phyloP scores from a whole-genome alignment of 2,329 filamentous ascomycete genomes.

The Aplosporella prunicola region DNA sequence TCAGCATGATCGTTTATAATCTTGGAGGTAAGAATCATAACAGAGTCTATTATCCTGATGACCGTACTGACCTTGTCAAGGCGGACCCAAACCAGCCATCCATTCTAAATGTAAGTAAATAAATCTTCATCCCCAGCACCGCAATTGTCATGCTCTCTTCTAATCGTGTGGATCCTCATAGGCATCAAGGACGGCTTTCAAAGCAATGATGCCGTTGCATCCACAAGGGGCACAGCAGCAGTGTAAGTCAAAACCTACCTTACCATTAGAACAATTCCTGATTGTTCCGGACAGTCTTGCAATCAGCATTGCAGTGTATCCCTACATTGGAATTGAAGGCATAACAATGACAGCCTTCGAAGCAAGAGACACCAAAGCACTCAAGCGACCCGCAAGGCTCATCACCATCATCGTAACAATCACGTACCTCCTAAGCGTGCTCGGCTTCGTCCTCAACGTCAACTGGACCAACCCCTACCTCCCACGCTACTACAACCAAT shows the following conservation, averaged over 20 bases:
- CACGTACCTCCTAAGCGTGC: constrained; percentile 20
- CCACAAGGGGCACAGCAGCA: constrained; percentile 18
- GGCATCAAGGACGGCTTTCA: constrained; percentile 12
- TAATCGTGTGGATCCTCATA: not conserved
- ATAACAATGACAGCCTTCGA: constrained; percentile 27
- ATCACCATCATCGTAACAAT: constrained; percentile 20
- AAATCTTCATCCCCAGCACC: too few species aligned
- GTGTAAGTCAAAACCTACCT: constrained; percentile 15
- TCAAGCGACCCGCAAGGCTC: constrained; percentile 21
- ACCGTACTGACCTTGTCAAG: not conserved
- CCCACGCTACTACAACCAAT: constrained; percentile 12
- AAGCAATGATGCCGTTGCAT: constrained; percentile 16
- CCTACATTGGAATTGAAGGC: constrained; percentile 27
- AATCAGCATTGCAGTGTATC: constrained; percentile 24
- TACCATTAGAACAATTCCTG: not conserved
- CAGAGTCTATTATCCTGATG: not conserved
- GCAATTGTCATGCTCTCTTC: not conserved
- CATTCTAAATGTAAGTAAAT: not conserved
- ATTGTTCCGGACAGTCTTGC: constrained; percentile 15
- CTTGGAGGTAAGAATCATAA: constrained; percentile 1
- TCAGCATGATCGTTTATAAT: constrained; percentile 4
- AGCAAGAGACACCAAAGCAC: constrained; percentile 17
- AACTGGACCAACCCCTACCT: constrained; percentile 16
- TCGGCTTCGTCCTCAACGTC: constrained; percentile 21
- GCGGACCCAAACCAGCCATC: not conserved